Base-by-base conservation (phyloP, 371 early-diverging fungal species). In the Smittium mucronatum region DNA sequence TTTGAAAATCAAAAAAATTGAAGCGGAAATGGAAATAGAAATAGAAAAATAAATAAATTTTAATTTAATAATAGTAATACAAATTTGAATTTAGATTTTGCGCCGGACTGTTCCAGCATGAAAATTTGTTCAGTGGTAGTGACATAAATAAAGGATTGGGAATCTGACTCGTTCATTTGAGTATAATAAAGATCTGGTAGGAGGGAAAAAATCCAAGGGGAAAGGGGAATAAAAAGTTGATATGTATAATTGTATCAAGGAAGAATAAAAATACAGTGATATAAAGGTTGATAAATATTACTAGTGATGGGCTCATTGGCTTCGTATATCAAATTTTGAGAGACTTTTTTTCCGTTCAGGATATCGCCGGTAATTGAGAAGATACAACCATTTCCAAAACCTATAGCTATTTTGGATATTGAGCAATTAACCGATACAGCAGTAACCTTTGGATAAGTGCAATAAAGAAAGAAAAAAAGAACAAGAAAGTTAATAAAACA, bases 351-450 rank as follows among this genome's bases (percentile, higher is more conserved):
- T 70, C 91, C 92, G 63, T 87, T 86, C 58, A 85, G 83, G 2
- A 94, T 77, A 75, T 92, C 92, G 1, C 94, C 93, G 32, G 89
- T 85, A 34, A 92, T 85, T 67, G 91, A 78, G 26, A 95, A 80
- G 0, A 94, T 93, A 0, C 87, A 85, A 30, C 95, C 97, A 74
- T 93, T 93, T 1, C 91, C 90, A 70, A 95, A 81, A 0, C 95
- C 97, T 57, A 95, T 79, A 2, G 95, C 95, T 2, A 90, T 78
- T 76, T 93, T 94, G 2, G 91, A 83, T 77, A 94, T 76, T 69
- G 86, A 87, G 60, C 91, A 91, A 25, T 91, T 75, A 0, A 88
- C 86, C 26, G 93, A 89, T 35, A 95, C 78, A 0, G 92, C 88
- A 0, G 96, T 89, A n/a, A 94, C 89, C 83, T 76, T 73, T 74